Evolutionary conservation across 129 eudicot genomes (phyloP), one percentile per base, ranked within the genome.

Genomic region (Scalesia atractyloides): DNA sequence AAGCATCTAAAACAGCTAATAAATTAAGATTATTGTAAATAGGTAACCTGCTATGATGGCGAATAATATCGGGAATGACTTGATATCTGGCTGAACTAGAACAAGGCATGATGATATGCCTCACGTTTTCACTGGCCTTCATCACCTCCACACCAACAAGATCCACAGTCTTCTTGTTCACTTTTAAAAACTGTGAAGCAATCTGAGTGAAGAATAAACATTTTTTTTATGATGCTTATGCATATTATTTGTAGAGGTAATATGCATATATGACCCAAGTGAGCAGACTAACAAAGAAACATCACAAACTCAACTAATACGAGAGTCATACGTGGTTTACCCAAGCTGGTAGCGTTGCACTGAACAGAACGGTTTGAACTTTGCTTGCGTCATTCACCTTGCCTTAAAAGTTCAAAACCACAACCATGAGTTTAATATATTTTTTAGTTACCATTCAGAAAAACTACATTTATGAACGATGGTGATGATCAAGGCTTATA

Each of bases 301-400:
- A 11, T 51, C 16, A 34, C 33, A 44, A 47, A 60, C 48, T 30
- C 20, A 62, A 14, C 22, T 43, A 24, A 24, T 46, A 73, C n/a
- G 33, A 57, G 50, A 79, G 41, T 61, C 80, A 13, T 80, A 92
- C 97, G 20, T 85, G 90, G 73, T 92, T 91, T 62, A 91, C 97
- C 97, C 97, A 91, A 48, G 44, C 70, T 9, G 96, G 96, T 70
- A 91, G 69, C 56, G 97, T 92, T 63, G 97, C 97, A 78, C 97
- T 92, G 74, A 92, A 92, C 12, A 92, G 90, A 76, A 92, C 93
- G 9, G 97, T 92, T 81, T 92, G 97, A 76, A 92, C 97, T 83
- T 86, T 81, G 81, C 78, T 88, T 13, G 86, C 82, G 81, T 92
- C 96, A 48, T 86, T 87, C 60, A 92, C 97, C 86, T 92, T 84